Evolutionary conservation across 768 basidiomycete genomes (phyloP), one percentile per base, ranked within the genome.

Genomic region (Lactarius quietus): DNA sequence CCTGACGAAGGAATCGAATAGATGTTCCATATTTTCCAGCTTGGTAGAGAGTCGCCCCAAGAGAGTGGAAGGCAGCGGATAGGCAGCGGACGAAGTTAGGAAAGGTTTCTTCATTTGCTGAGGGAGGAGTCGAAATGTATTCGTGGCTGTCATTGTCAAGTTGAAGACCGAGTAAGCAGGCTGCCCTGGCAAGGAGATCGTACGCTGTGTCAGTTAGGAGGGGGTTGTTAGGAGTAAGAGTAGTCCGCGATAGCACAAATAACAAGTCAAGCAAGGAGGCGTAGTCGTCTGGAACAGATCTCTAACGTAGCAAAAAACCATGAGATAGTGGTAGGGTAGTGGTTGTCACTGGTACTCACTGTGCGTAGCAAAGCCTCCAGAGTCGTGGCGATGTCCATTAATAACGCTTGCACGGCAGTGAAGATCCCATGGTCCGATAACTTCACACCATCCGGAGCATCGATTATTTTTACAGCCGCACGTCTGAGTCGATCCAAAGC

Each of bases 21-120:
- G 90, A 86, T 35, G 83, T 82, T 2, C 84, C 87, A 67, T 84
- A 79, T 57, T 82, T 81, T 12, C 77, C 80, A 6, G 81, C 83
- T 64, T 90, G 86, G 68, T 90, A 95, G 15, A 95, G 73, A n/a
- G 79, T 78, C 2, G 86, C 87, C 2, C 84, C 89, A 1, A 89
- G 70, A 70, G 89, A 87, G 68, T 92, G 84, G 68, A 86, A 85
- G 3, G 86, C 85, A 6, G 87, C 89, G 7, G 89, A 89, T 10
- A 89, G 76, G 69, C 89, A 92, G 18, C 90, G 86, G 3, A 82
- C 70, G 66, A 83, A 86, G 60, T 89, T 88, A 0, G 86, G 80
- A 15, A 60, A 64, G 5, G 61, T 48, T 35, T 59, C 57, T 29
- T 64, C 33, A 45, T 56, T 23, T 35, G 55, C 58, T 18, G 28